Conservation (phyloP, 1,284 basidiomycete species). For the Calocybe gambosa region DNA sequence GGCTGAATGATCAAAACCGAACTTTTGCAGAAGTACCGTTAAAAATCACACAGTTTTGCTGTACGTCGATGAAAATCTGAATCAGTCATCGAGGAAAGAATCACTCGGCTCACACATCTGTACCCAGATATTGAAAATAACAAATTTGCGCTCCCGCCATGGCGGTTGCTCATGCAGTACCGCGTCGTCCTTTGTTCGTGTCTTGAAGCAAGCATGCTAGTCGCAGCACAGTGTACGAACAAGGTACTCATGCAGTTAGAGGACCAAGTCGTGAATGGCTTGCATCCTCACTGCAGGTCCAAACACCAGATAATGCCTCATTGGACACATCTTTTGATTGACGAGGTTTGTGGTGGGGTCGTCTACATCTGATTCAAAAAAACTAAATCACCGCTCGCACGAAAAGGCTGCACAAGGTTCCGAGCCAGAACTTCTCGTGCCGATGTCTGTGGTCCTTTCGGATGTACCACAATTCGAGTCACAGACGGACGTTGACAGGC, state of each 20-base stretch:
- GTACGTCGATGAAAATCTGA: conserved; percentile 21
- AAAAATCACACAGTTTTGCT: conserved; percentile 34
- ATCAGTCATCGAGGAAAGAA: no score
- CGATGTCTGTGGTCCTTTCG: conserved; percentile 37
- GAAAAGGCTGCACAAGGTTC: conserved; percentile 40
- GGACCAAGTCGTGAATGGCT: conserved; percentile 24
- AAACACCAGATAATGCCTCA: conserved; percentile 31
- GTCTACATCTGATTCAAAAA: background rate
- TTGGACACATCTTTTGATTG: conserved; percentile 43
- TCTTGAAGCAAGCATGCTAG: conserved; percentile 36
- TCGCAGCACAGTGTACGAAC: conserved; percentile 37
- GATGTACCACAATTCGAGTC: conserved; percentile 1
- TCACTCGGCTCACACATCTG: background rate
- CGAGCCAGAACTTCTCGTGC: conserved; percentile 39
- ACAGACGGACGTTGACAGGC: conserved; percentile 4
- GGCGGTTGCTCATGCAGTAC: conserved; percentile 37
- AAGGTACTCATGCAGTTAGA: conserved; percentile 30
- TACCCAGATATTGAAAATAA: conserved; percentile 33
- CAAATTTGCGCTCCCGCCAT: conserved; percentile 36
- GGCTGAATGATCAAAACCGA: conserved; percentile 38
- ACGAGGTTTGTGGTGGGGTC: conserved; percentile 27
- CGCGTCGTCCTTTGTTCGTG: conserved; percentile 38
- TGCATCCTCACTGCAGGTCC: conserved; percentile 30
- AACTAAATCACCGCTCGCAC: background rate
- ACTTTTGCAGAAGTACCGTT: conserved; percentile 41